Evolutionary conservation across 768 basidiomycete genomes (phyloP), one percentile per base, ranked within the genome.

Genomic region (Phanerochaete sordida): DNA sequence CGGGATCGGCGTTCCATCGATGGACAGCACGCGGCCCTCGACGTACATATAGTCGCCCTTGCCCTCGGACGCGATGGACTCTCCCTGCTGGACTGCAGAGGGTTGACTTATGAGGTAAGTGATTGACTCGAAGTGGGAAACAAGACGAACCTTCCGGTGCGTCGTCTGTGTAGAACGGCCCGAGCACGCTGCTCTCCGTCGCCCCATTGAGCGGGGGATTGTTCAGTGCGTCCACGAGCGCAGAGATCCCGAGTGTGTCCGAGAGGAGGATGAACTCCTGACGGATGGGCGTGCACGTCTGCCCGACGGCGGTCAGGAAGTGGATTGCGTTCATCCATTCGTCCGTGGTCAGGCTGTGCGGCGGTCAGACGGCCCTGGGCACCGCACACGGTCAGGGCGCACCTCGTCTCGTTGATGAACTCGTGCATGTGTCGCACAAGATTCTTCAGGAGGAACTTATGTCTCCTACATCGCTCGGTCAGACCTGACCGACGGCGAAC

Each of bases 21-120:
- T 85, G 66, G 69, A 70, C 30, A 84, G 66, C 1, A 94, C 80
- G 2, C 79, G 80, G 0, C 93, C 92, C 68, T 91, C 82, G 53
- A 94, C 87, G 64, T 81, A 92, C 82, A 95, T 76, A 69, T 92
- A 90, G 11, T 91, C 83, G 23, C 92, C 93, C 72, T 91, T 93
- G 58, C 88, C 92, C 71, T 93, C 91, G 0, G 91, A 91, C 7
- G 93, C 91, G 54, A 94, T 95, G 11, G 86, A 84, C 1, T 80
- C 90, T 4, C 92, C 91, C 6, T 80, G 71, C 24, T 77, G 71
- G 58, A 92, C 90, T 92, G 62, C 39, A 9, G 19, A 0, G 28
- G 33, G 6, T 35, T 19, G 39, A 43, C 39, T 11, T 11, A 43
- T 43, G 19, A 28, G 6, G 24, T 28, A 16, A 57, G 12, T 23